These are phyloP conservation scores for Alternaria metachromatica DNA, from an alignment of 2,329 filamentous ascomycete species.

Conservation along the genomic window DNA sequence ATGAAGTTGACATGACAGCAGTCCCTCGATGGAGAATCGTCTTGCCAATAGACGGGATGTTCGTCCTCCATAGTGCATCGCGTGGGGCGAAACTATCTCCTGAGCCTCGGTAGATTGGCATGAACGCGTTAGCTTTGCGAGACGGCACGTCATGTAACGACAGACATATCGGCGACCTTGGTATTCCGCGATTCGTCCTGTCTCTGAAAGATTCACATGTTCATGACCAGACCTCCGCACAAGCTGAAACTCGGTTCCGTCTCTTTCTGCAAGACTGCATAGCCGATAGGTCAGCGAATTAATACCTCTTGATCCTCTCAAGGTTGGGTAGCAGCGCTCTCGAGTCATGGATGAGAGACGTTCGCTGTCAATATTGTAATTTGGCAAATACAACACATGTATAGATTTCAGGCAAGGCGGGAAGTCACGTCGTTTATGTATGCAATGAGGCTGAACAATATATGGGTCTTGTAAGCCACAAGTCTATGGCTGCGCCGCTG, in stretches of 20 bases:
- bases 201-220: neutral
- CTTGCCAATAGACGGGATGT: neutral
- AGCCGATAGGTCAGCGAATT: neutral
- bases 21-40: neutral
- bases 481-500: neutral
- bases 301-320: neutral
- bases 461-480: neutral
- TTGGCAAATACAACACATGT: neutral
- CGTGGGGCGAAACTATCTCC: neutral
- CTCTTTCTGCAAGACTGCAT: neutral
- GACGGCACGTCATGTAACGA: neutral
- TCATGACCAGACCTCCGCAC: no score
- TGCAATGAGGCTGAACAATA: neutral
- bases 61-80: neutral
- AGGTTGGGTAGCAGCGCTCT: neutral
- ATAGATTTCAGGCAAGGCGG: neutral
- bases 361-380: neutral
- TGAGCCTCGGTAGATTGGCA: neutral
- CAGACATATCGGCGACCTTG: neutral
- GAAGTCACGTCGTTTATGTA: neutral
- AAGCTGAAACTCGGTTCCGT: neutral
- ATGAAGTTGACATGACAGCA: neutral
- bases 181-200: neutral
- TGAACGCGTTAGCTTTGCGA: neutral
- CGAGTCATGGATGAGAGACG: neutral